Evolutionary conservation across 1,284 basidiomycete species (phyloP), one percentile per base, ranked within the genome.

Genomic region (Leccinum angustisporum): DNA sequence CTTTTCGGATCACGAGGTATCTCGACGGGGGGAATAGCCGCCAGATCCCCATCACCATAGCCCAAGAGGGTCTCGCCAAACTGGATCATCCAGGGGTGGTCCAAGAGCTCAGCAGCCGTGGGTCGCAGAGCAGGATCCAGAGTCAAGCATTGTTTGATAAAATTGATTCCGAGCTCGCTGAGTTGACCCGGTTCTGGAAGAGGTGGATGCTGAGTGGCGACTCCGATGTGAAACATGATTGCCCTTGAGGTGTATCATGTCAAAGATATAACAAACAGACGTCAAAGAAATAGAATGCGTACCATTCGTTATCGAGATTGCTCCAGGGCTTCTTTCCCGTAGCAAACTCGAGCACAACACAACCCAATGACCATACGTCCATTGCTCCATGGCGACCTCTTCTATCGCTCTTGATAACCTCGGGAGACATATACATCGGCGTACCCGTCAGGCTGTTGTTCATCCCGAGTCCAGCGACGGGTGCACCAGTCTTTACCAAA

Each of bases 381-480:
- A 98, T 97, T 3, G 97, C 95, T n/a, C 97, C 97, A 63, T 93
- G 88, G 59, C 91, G 83, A 33, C 94, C 93, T 16, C 90, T 86
- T 67, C 82, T 88, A 68, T 94, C 91, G 69, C 90, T 95, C 78
- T 98, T 95, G 81, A 99, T 99, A 56, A 98, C 90, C 74, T 99
- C 97, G 1, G 97, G 97, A 10, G 95, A 97, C 93, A 99, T 98
- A 78, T 99, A 99, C 97, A 99, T 99, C 0, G 97, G 97, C 18
- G 97, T 99, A 13, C 97, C 97, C 2, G 97, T 98, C 36, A 98
- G 80, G 72, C 92, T 93, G 77, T 91, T 92, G 57, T 75, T 74
- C 76, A 85, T 82, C 14, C 82, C 86, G 8, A 84, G 75, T 7
- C 79, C 79, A 55, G 80, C 81, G 25, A 69, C 72, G 14, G 73